These are phyloP conservation scores for Nicotiana attenuata DNA, from an alignment of 257 asterid genomes.

Conservation along the genomic window DNA sequence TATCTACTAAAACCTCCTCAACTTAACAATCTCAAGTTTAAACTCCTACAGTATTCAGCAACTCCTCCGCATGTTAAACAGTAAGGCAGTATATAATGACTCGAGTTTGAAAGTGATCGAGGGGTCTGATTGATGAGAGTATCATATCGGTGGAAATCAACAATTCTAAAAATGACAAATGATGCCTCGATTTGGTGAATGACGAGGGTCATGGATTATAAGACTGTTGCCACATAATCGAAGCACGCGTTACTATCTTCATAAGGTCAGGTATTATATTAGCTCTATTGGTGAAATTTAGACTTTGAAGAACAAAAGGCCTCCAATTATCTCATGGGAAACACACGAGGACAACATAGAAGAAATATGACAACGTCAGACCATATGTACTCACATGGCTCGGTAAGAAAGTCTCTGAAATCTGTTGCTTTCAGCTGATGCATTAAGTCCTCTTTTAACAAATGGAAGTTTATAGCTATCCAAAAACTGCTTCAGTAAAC, in stretches of 20 bases:
- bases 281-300: not conserved
- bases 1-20: not conserved
- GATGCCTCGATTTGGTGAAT: not conserved
- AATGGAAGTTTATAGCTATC: conserved; percentile 69
- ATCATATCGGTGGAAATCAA: not conserved
- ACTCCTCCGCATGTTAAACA: not conserved
- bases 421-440: conserved; percentile 28
- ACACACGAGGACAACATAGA: not conserved
- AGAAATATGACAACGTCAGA: conserved; percentile 7
- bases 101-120: not conserved
- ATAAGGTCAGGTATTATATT: not conserved
- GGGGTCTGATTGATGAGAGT: not conserved
- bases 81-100: not conserved
- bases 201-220: not conserved
- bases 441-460: conserved; percentile 26
- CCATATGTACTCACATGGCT: conserved; percentile 58
- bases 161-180: not conserved
- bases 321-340: conserved; percentile 5
- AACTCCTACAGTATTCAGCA: not conserved
- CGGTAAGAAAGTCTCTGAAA: conserved; percentile 59
- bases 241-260: not conserved
- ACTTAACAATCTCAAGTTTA: not conserved
- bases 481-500: conserved; percentile 68
- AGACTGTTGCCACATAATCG: not conserved
- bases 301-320: not conserved